Evolutionary conservation across 371 early-diverging fungal genomes (phyloP), one percentile per base, ranked within the genome.

Genomic region (Apophysomyces ossiformis): DNA sequence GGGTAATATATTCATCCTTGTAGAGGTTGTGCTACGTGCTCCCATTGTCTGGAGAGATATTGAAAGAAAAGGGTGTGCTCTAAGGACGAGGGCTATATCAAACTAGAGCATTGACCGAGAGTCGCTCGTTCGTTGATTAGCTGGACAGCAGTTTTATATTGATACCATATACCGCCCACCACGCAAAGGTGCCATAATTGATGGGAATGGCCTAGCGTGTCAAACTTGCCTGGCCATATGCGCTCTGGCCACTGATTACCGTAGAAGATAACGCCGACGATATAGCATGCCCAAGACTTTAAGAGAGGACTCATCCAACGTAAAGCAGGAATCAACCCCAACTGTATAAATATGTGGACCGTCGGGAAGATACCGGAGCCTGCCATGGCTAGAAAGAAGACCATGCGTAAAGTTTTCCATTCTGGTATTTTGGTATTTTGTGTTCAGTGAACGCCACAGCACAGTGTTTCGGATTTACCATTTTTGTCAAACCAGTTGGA

Each of bases 151-250:
- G 87, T 85, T 60, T 70, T 71, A 65, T 90, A 91, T 64, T 91
- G 89, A 64, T 72, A 87, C 79, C 84, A 88, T 63, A 89, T 88
- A 15, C 90, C 92, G 2, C 82, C 86, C 38, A 89, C 82, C 1
- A 92, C 92, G 70, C 84, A 85, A 16, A 90, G 63, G 75, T 94
- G 94, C 94, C 94, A 94, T 38, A 89, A 71, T 66, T 90, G 91
- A 71, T 94, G 94, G 9, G 91, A 90, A 59, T 92, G 90, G n/a
- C 87, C 87, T 61, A 88, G 65, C 32, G 79, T 75, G 68, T 94
- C 93, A 73, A 93, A 92, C 66, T 77, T 79, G 12, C 94, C 94
- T 0, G 92, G 93, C 72, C 82, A 85, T 37, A 82, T 81, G 60
- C 85, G 79, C 72, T 94, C 93, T 9, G 93, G 95, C 63, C 88